Evolutionary conservation across 495 filamentous ascomycete species (phyloP).

Genomic region (Aspergillus incahuasiensis): DNA sequence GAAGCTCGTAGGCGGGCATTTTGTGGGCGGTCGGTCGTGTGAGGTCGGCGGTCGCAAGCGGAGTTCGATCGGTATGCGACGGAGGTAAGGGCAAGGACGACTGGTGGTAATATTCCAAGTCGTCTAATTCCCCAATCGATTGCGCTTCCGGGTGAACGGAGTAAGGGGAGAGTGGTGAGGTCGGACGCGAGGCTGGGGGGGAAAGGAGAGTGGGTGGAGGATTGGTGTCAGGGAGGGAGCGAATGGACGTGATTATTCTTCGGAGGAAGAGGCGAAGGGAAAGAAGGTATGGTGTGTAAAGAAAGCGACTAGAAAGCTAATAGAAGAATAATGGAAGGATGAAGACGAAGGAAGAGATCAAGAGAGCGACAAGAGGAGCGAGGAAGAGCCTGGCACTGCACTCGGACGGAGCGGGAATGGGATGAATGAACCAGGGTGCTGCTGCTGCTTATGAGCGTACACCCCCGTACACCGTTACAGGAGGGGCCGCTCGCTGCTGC

Average conservation of each 20-base stretch:
- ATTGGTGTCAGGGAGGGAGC: slow-evolving; percentile 4
- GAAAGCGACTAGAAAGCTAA: slow-evolving; percentile 16
- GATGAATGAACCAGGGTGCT: neutral
- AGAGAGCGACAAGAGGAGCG: slow-evolving; percentile 12
- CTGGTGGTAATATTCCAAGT: neutral
- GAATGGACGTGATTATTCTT: slow-evolving; percentile 7
- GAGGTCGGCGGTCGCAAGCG: neutral
- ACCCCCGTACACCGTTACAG: neutral
- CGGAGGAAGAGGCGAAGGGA: slow-evolving; percentile 5
- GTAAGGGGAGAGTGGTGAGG: slow-evolving; percentile 9
- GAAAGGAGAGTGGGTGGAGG: slow-evolving; percentile 7
- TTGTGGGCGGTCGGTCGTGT: slow-evolving; percentile 16
- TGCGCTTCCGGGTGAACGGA: slow-evolving; percentile 10
- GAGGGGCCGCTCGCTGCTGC: neutral
- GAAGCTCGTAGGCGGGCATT: slow-evolving; percentile 53
- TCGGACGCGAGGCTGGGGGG: slow-evolving; percentile 8
- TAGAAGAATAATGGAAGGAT: slow-evolving; percentile 24
- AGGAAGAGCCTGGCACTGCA: slow-evolving; percentile 3
- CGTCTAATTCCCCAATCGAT: slow-evolving; percentile 1
- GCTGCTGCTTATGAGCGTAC: neutral
- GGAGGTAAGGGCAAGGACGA: neutral
- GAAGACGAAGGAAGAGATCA: slow-evolving; percentile 15
- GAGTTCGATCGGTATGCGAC: slow-evolving; percentile 6
- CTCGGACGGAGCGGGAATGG: neutral
- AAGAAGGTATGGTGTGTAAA: slow-evolving; percentile 9